Evolutionary conservation across 169 alveolate species (phyloP).

Genomic region (Neospora caninum): DNA sequence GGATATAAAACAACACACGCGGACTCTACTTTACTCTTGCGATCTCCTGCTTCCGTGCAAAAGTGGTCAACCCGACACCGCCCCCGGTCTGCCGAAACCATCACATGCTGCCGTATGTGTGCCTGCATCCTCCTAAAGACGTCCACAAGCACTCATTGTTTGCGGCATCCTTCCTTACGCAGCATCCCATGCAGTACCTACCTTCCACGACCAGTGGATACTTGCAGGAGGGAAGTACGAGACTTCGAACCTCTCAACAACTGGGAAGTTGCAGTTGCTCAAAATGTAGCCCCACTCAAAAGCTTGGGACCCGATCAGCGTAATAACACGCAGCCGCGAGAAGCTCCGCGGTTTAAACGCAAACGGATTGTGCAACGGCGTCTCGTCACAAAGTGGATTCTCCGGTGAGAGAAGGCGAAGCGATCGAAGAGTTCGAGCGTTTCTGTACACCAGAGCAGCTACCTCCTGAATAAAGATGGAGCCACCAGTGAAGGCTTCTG

Average conservation of each 20-base stretch:
- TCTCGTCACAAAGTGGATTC: constrained; percentile 55
- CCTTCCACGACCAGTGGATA: constrained; percentile 53
- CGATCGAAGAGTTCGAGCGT: constrained; percentile 25
- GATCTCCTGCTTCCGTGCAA: no score
- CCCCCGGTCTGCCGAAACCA: no score
- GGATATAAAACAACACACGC: no score
- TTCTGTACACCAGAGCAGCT: constrained; percentile 49
- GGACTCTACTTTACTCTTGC: no score
- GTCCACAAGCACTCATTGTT: no score
- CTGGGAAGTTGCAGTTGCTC: constrained; percentile 46
- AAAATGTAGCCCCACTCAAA: constrained; percentile 36
- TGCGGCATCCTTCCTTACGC: no score
- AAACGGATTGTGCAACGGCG: constrained; percentile 57
- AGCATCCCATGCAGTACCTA: not conserved
- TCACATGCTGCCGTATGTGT: no score
- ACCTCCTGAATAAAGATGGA: constrained; percentile 46
- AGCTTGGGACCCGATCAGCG: constrained; percentile 28
- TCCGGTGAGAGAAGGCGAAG: constrained; percentile 46
- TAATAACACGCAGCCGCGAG: not conserved
- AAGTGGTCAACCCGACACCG: no score
- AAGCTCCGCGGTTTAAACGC: constrained; percentile 31
- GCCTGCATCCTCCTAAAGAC: no score
- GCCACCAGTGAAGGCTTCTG: constrained; percentile 33
- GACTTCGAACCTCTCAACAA: constrained; percentile 14
- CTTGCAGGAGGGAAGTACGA: constrained; percentile 21